Percentiles rank a stretch among this genome's conserved stretches.
These are phyloP conservation scores for Cydonia oblonga DNA, from an alignment of 331 rosid species.

Conservation along the genomic window DNA sequence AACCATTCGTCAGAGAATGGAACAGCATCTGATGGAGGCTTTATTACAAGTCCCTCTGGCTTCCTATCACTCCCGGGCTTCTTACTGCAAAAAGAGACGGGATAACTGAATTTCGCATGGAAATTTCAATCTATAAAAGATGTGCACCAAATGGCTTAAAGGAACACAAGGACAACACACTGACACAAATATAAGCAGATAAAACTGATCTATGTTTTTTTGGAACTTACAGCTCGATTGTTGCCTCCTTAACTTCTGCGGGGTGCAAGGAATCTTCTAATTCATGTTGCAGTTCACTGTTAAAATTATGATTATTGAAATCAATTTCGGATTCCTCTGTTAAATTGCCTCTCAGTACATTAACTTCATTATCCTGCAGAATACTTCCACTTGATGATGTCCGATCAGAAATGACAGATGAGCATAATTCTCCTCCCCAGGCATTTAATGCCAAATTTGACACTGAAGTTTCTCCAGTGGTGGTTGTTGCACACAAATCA, in stretches of 20 bases:
- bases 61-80: constrained; percentile 22
- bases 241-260: constrained; percentile 18
- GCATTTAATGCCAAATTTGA: constrained; percentile 19
- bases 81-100: constrained; percentile 28
- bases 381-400: constrained; percentile 9
- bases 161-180: not conserved
- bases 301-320: not conserved
- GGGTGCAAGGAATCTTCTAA: not conserved
- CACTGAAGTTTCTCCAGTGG: constrained; percentile 13
- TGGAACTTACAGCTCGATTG: constrained; percentile 36
- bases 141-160: not conserved
- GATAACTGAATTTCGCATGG: constrained; percentile 7
- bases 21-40: constrained; percentile 46
- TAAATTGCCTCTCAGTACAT: constrained; percentile 9
- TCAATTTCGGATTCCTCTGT: constrained; percentile 23
- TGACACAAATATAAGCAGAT: not conserved
- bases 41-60: constrained; percentile 30
- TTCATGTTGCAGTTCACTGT: not conserved
- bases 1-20: constrained; percentile 96
- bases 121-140: not conserved
- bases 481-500: constrained; percentile 15
- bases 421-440: constrained; percentile 10
- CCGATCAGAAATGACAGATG: constrained; percentile 14
- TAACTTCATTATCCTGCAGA: constrained; percentile 10
- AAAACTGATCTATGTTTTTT: not conserved